Base-by-base conservation (phyloP, 202 grass and related monocot species). In the Brachypodium distachyon region DNA sequence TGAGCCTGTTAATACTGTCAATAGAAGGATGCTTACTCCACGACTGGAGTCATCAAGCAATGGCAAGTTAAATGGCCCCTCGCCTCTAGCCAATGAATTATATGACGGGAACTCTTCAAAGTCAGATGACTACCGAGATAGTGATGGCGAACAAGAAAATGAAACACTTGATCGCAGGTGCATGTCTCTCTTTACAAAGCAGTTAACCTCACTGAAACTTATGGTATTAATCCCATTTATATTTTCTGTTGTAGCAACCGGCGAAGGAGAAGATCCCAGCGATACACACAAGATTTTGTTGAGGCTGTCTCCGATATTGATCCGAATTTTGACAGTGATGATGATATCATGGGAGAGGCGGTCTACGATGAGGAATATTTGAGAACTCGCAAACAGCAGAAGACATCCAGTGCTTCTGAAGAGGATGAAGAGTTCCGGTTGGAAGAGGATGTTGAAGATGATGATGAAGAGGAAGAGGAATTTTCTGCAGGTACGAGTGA, bases 271-370 rank as follows among this genome's bases (percentile, higher is more conserved):
- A 86, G 92, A 60, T 91, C 96, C 78, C 92, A 88, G 67, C 84
- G 92, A 50, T 99, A 93, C 47, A 88, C 87, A 14, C 87, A 85
- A 32, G 96, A 99, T 79, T 99, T 90, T 89, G 89, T 99, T 74
- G 87, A 90, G 51, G 85, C 85, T 80, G 85, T 88, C 50, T 88
- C 89, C 0, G 96, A 88, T 87, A 74, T 80, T 83, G 87, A 99
- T 27, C 83, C 66, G 0, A 87, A 87, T 56, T 88, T 86, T 23
- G 86, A 90, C 27, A 97, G 91, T 0, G 94, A 97, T 18, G 96
- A 99, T 74, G 96, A 99, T 73, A 99, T 99, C 72, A 91, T 99
- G 59, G 96, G 96, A 25, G 96, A 99, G 83, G 96, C 92, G 28
- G 96, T 93, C 17, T 99, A 99, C 62, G 96, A 99, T 46, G 96